These are phyloP conservation scores for Alternaria burnsii DNA, from an alignment of 2,329 filamentous ascomycete genomes.

Conservation along the genomic window DNA sequence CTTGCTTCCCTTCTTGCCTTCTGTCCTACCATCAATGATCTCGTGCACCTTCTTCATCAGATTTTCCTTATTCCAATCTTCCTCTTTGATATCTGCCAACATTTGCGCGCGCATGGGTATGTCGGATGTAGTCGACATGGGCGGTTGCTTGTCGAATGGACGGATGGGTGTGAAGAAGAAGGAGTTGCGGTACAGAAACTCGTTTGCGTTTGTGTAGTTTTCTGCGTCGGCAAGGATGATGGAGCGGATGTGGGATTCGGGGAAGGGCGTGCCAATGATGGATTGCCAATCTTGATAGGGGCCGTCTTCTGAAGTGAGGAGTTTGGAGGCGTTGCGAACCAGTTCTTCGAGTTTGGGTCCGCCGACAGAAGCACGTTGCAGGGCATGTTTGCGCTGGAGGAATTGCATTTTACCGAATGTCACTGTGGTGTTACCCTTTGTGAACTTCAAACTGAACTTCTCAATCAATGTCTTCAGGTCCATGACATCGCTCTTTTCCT, in stretches of 20 bases:
- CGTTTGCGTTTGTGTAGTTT: conserved; percentile 64
- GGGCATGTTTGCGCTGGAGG: conserved; percentile 77
- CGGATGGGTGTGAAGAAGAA: conserved; percentile 64
- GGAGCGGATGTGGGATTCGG: conserved; percentile 59
- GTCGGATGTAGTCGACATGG: conserved; percentile 21
- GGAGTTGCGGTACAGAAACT: conserved; percentile 65
- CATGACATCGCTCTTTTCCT: conserved; percentile 73
- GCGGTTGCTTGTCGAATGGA: conserved; percentile 18
- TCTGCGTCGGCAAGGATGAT: conserved; percentile 64
- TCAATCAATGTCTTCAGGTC: conserved; percentile 74
- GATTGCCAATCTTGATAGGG: conserved; percentile 38
- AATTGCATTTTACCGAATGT: conserved; percentile 80
- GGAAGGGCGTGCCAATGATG: conserved; percentile 31
- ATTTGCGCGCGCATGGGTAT: conserved; percentile 29
- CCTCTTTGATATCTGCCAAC: conserved; percentile 26
- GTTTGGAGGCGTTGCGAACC: conserved; percentile 41
- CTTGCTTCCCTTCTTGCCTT: conserved; percentile 38
- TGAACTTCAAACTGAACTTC: conserved; percentile 87
- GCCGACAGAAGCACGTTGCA: conserved; percentile 56
- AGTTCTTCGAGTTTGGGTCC: conserved; percentile 54
- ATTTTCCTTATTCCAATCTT: conserved; percentile 35
- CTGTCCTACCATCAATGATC: conserved; percentile 38
- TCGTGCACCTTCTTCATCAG: conserved; percentile 36
- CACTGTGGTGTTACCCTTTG: conserved; percentile 86
- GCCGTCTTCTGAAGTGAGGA: conserved; percentile 41